phyloP scores from a whole-genome alignment of 495 filamentous ascomycete genomes.

The Hypoxylon lienhwacheense region DNA sequence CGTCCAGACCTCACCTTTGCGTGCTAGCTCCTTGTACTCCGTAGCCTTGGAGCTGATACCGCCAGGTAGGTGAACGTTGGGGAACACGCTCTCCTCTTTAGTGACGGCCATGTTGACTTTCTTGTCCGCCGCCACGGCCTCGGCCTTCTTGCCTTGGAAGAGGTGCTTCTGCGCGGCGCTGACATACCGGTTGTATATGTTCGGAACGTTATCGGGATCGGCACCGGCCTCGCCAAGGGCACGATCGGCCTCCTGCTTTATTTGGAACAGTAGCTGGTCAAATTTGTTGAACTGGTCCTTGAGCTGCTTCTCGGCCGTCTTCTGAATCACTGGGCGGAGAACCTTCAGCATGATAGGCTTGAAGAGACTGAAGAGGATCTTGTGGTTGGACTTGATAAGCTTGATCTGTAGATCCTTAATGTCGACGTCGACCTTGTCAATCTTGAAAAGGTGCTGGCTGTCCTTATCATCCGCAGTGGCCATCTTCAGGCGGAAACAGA shows the following conservation, averaged over 20 bases:
- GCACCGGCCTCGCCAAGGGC: conserved; percentile 65
- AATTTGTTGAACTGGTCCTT: conserved; percentile 71
- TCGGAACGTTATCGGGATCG: conserved; percentile 75
- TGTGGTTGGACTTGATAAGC: conserved; percentile 90
- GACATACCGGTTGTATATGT: conserved; percentile 85
- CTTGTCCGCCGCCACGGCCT: conserved; percentile 65
- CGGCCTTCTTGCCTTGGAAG: conserved; percentile 70
- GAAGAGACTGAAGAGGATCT: conserved; percentile 82
- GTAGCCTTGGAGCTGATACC: conserved; percentile 94
- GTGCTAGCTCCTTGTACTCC: conserved; percentile 85
- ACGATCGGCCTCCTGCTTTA: conserved; percentile 80
- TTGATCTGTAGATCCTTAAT: conserved; percentile 88
- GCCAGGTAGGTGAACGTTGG: conserved; percentile 81
- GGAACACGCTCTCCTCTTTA: conserved; percentile 87
- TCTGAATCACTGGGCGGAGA: conserved; percentile 79
- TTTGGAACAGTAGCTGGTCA: conserved; percentile 69
- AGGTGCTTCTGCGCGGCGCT: conserved; percentile 73
- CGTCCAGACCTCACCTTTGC: conserved; percentile 91
- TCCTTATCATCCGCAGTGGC: conserved; percentile 78
- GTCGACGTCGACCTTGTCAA: conserved; percentile 83
- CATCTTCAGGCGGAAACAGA: conserved; percentile 90
- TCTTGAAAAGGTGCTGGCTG: conserved; percentile 84
- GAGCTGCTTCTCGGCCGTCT: conserved; percentile 86
- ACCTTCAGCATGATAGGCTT: conserved; percentile 86
- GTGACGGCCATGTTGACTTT: conserved; percentile 87